These are phyloP conservation scores for Nevesoporus exiguus DNA, from an alignment of 768 basidiomycete genomes.

Conservation along the genomic window DNA sequence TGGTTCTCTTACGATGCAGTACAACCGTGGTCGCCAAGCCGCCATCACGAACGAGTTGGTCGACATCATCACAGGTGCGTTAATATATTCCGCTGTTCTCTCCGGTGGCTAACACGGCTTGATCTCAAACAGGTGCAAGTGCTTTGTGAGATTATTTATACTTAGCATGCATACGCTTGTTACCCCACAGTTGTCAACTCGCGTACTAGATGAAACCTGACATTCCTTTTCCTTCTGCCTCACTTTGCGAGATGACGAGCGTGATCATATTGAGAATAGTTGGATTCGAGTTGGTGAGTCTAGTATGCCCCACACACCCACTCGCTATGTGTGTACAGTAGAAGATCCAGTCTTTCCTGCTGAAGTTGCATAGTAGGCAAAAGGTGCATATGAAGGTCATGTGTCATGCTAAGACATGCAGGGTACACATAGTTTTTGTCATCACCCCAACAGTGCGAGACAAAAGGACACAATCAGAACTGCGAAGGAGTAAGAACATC, in stretches of 20 bases:
- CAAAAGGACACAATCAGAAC: constrained; percentile 34
- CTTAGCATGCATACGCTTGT: constrained; percentile 11
- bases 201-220: constrained; percentile 21
- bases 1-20: constrained; percentile 79
- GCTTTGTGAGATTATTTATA: constrained; percentile 37
- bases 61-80: constrained; percentile 85
- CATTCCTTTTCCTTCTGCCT: constrained; percentile 16
- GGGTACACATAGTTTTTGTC: constrained; percentile 40
- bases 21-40: constrained; percentile 98
- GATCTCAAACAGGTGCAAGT: constrained; percentile 41
- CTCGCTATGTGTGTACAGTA: neutral
- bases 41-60: constrained; percentile 95
- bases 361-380: neutral
- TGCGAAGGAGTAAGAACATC: constrained; percentile 7
- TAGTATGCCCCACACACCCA: neutral
- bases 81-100: neutral
- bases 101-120: neutral
- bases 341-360: neutral
- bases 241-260: neutral
- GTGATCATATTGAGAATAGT: neutral
- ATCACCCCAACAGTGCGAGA: constrained; percentile 15
- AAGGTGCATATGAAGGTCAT: constrained; percentile 23
- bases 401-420: constrained; percentile 29
- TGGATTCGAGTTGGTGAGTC: neutral
- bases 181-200: constrained; percentile 8